Evolutionary conservation across 2,329 filamentous ascomycete genomes (phyloP).

Genomic region (Chlorencoelia australis): DNA sequence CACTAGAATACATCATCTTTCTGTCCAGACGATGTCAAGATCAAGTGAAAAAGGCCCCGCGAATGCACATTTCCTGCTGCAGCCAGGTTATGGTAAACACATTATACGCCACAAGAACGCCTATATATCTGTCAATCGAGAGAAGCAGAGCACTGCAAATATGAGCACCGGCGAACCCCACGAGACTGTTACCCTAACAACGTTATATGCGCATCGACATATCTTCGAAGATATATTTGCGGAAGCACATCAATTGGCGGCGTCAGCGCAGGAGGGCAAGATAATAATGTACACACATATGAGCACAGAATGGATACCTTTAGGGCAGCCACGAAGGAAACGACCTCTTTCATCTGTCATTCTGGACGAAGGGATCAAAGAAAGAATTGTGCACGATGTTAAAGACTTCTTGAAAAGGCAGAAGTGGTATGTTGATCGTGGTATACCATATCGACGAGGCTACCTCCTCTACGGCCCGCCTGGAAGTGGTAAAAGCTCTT

Average conservation of each 20-base stretch:
- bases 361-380: slow-evolving; percentile 65
- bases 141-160: slow-evolving; percentile 77
- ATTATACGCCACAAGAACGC: slow-evolving; percentile 78
- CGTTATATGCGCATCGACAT: slow-evolving; percentile 78
- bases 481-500: slow-evolving; percentile 76
- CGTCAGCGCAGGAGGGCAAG: slow-evolving; percentile 77
- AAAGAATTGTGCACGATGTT: slow-evolving; percentile 38
- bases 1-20: slow-evolving; percentile 50
- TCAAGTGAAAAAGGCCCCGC: slow-evolving; percentile 57
- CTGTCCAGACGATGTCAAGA: slow-evolving; percentile 47
- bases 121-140: slow-evolving; percentile 77
- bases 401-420: slow-evolving; percentile 50
- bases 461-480: slow-evolving; percentile 73
- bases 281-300: slow-evolving; percentile 83
- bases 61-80: slow-evolving; percentile 73
- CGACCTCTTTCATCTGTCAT: slow-evolving; percentile 82
- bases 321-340: slow-evolving; percentile 79
- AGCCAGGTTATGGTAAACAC: slow-evolving; percentile 85
- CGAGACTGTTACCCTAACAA: slow-evolving; percentile 87
- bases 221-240: slow-evolving; percentile 85
- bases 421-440: slow-evolving; percentile 78
- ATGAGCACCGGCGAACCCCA: slow-evolving; percentile 79
- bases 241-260: slow-evolving; percentile 74
- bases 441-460: slow-evolving; percentile 67
- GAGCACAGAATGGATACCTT: slow-evolving; percentile 73